Evolutionary conservation across 164 flowering plant species (phyloP).

Genomic region (Echeveria elegans): DNA sequence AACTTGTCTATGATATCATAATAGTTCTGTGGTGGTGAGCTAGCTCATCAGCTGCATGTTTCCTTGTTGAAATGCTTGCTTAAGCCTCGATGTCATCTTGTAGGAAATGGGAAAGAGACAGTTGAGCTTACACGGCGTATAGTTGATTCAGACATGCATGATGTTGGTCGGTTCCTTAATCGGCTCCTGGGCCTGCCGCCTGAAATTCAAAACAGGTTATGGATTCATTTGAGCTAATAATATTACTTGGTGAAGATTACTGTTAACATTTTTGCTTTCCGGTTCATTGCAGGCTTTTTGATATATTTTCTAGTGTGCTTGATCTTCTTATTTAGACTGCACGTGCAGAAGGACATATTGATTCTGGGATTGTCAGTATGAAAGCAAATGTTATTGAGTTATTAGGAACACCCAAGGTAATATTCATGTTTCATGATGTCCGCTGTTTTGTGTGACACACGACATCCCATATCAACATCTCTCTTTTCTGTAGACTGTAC

Average conservation of each 20-base stretch:
- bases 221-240: neutral
- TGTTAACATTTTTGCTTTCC: neutral
- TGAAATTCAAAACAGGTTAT: constrained; percentile 84
- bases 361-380: constrained; percentile 91
- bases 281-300: constrained; percentile 63
- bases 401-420: constrained; percentile 78
- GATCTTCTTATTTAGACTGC: constrained; percentile 82
- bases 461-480: constrained; percentile 12
- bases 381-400: constrained; percentile 65
- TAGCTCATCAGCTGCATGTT: neutral
- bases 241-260: neutral
- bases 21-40: neutral
- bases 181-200: constrained; percentile 91
- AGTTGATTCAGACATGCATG: constrained; percentile 95
- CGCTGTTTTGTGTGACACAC: constrained; percentile 4
- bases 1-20: neutral
- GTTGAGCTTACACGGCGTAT: constrained; percentile 79
- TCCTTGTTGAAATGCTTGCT: neutral
- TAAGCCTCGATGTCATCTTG: neutral
- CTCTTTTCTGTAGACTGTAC: constrained; percentile 71
- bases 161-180: constrained; percentile 95
- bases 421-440: constrained; percentile 2
- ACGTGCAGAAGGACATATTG: constrained; percentile 82
- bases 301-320: constrained; percentile 71
- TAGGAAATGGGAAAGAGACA: constrained; percentile 69